phyloP scores from a whole-genome alignment of 768 basidiomycete species.

The Suillus subaureus region DNA sequence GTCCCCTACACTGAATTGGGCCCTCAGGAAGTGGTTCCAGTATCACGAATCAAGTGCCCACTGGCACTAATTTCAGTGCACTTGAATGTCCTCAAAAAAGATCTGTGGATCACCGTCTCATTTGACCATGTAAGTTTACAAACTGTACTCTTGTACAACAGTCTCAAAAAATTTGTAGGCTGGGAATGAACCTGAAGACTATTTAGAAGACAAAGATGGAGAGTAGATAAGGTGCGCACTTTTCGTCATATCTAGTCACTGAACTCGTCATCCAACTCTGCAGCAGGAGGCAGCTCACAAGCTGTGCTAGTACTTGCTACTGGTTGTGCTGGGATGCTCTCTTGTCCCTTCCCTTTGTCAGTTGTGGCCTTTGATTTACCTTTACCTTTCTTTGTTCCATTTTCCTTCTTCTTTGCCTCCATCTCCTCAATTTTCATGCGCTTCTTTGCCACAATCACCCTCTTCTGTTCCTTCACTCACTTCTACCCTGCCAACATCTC shows the following conservation, averaged over 20 bases:
- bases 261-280: background rate
- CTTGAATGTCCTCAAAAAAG: background rate
- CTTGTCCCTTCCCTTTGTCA: background rate
- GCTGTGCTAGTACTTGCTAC: background rate
- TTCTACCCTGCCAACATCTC: conserved; percentile 1
- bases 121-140: conserved; percentile 9
- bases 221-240: background rate
- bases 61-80: conserved; percentile 1
- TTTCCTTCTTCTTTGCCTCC: background rate
- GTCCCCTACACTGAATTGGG: background rate
- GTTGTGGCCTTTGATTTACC: background rate
- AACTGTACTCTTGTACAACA: background rate
- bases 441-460: background rate
- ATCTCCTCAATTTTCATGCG: background rate
- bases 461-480: background rate
- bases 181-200: background rate
- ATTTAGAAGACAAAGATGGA: background rate
- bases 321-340: background rate
- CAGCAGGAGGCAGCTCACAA: background rate
- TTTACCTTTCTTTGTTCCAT: background rate
- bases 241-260: background rate
- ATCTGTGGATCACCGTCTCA: conserved; percentile 1
- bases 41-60: background rate
- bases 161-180: background rate
- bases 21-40: background rate